Evolutionary conservation across 2,329 filamentous ascomycete genomes (phyloP).

Genomic region (Monilinia aucupariae): DNA sequence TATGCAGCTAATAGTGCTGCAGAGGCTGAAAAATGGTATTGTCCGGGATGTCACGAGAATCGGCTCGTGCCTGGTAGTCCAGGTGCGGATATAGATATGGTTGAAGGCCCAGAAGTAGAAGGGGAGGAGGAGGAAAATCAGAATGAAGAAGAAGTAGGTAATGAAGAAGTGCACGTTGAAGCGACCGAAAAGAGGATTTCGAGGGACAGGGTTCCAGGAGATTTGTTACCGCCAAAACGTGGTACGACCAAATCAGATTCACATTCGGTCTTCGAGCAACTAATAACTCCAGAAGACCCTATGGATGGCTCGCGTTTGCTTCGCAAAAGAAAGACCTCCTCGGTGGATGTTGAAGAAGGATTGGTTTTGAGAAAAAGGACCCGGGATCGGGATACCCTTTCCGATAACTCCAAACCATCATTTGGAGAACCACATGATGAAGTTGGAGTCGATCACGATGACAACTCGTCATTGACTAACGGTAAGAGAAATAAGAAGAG

Average conservation of each 20-base stretch:
- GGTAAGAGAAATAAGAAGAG: constrained; percentile 20
- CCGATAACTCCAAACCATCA: constrained; percentile 20
- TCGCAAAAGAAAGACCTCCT: constrained; percentile 79
- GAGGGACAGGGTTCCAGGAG: constrained; percentile 61
- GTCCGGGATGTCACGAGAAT: constrained; percentile 46
- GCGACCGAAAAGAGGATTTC: constrained; percentile 47
- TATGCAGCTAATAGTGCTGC: constrained; percentile 28
- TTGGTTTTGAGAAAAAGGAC: constrained; percentile 47
- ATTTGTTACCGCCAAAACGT: constrained; percentile 64
- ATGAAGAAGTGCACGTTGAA: constrained; percentile 21
- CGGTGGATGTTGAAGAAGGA: constrained; percentile 54
- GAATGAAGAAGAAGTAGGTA: neutral
- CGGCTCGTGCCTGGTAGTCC: constrained; percentile 40
- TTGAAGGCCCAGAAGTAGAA: constrained; percentile 16
- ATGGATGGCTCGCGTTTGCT: constrained; percentile 72
- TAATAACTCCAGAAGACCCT: constrained; percentile 66
- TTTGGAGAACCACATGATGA: constrained; percentile 20
- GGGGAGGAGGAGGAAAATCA: constrained; percentile 12
- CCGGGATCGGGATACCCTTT: constrained; percentile 26
- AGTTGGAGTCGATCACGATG: constrained; percentile 16
- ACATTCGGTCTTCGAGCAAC: constrained; percentile 70
- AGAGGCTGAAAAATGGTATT: constrained; percentile 56
- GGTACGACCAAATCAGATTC: constrained; percentile 62
- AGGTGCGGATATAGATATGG: constrained; percentile 19
- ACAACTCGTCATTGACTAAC: constrained; percentile 21